Percentiles rank a stretch among this genome's conserved stretches.
These are phyloP conservation scores for Phellopilus nigrolimitatus DNA, from an alignment of 1,284 basidiomycete species.

Conservation along the genomic window DNA sequence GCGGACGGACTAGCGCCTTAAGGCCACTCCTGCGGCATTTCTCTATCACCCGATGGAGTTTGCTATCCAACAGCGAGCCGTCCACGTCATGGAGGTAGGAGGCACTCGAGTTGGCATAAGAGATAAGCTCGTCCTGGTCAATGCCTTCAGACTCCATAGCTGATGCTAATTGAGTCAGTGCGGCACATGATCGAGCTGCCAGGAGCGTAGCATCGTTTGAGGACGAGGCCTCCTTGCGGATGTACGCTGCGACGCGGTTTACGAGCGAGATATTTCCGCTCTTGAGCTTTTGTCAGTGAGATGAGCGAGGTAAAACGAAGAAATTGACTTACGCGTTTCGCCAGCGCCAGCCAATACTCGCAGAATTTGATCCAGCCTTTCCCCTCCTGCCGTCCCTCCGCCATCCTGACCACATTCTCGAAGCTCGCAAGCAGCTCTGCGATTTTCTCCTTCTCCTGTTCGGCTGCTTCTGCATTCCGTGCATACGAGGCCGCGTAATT, in stretches of 20 bases:
- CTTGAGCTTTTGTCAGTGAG: conserved; percentile 30
- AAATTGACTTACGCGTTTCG: conserved; percentile 43
- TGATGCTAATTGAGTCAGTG: conserved; percentile 3
- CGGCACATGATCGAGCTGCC: not conserved
- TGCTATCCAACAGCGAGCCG: conserved; percentile 24
- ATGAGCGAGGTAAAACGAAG: not conserved
- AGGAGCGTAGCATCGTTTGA: conserved; percentile 10
- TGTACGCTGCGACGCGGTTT: conserved; percentile 44
- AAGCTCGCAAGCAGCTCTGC: conserved; percentile 39
- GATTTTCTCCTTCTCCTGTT: conserved; percentile 13
- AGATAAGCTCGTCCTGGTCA: conserved; percentile 21
- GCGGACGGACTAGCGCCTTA: conserved; percentile 31
- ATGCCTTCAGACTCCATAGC: conserved; percentile 12
- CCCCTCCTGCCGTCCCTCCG: conserved; percentile 39
- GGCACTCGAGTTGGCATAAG: not conserved
- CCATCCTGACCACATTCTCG: conserved; percentile 34
- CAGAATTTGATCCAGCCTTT: conserved; percentile 56
- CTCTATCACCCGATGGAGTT: conserved; percentile 53
- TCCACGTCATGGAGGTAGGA: not conserved
- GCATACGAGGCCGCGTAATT: conserved; percentile 20
- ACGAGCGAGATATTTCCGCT: conserved; percentile 45
- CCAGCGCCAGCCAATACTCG: conserved; percentile 56
- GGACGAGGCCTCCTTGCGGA: conserved; percentile 27
- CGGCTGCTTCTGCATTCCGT: conserved; percentile 9
- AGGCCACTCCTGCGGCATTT: conserved; percentile 46